phyloP scores from a whole-genome alignment of 2,329 filamentous ascomycete species.

The Massarina eburnea region DNA sequence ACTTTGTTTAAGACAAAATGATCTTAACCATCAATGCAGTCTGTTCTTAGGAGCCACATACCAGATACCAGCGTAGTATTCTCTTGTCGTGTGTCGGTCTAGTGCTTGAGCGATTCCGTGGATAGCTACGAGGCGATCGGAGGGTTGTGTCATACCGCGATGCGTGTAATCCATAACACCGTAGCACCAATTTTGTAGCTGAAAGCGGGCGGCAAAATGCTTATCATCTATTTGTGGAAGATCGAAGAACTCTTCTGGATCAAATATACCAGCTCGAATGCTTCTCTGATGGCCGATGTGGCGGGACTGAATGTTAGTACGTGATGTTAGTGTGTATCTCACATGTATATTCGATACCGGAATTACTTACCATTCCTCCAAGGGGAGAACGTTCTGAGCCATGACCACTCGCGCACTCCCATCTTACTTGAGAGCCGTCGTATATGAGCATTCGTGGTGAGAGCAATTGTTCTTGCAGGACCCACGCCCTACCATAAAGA shows the following conservation, averaged over 20 bases:
- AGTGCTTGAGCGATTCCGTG: slow-evolving; percentile 20
- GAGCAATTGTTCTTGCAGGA: slow-evolving; percentile 25
- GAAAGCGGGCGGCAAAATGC: slow-evolving; percentile 3
- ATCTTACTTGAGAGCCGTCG: slow-evolving; percentile 18
- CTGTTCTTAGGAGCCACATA: too few species aligned
- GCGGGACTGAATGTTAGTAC: too few species aligned
- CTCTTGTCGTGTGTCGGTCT: slow-evolving; percentile 9
- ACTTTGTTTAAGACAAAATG: too few species aligned
- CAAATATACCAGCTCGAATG: slow-evolving; percentile 14
- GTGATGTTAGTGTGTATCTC: too few species aligned
- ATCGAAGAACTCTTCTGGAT: slow-evolving; percentile 15
- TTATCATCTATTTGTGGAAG: background rate
- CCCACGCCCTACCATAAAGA: slow-evolving; percentile 24
- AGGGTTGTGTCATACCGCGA: slow-evolving; percentile 20
- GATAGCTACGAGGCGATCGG: slow-evolving; percentile 20
- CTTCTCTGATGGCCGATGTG: slow-evolving; percentile 14
- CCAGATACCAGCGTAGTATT: slow-evolving; percentile 22
- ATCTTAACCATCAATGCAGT: too few species aligned
- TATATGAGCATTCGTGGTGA: slow-evolving; percentile 23
- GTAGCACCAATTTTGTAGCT: slow-evolving; percentile 18
- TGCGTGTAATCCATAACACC: slow-evolving; percentile 24
- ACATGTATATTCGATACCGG: too few species aligned
- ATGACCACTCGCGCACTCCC: slow-evolving; percentile 23
- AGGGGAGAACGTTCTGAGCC: slow-evolving; percentile 17
- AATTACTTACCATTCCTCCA: slow-evolving; percentile 13